Base-by-base conservation (phyloP, 805 yeast genomes). In the Suhomyces sp. region DNA sequence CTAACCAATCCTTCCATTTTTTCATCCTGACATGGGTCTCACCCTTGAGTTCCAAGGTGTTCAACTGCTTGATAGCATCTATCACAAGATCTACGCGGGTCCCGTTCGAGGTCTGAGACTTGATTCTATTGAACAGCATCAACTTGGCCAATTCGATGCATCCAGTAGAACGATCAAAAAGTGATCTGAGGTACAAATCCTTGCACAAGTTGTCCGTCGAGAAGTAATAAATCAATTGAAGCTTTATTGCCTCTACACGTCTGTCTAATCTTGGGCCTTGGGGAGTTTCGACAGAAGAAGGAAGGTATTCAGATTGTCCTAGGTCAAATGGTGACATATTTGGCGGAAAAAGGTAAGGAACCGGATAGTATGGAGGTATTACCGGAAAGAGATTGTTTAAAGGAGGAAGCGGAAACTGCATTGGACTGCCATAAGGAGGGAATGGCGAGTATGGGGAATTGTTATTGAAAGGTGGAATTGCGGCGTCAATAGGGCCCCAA, bases 131-230 rank as follows among this genome's bases (percentile, higher is more conserved):
- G 45, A 63, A 61, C 38, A 57, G 52, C 22, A 63, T 36, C 23
- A 65, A 49, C 44, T 54, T 56, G 9, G 36, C 9, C 17, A 65
- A 31, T n/a, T 48, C 36, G 17, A 65, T 58, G 2, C 54, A 50
- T 2, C 69, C 69, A 44, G 56, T 52, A 1, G 23, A 22, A 5
- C 27, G 49, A 51, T 56, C 48, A 47, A 65, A 57, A 38, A 63
- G 49, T 1, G 57, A 53, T 26, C 66, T 49, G 24, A 65, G 58
- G 45, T 61, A 57, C 31, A 40, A 44, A 50, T 65, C 69, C 52
- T 60, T 61, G 50, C 61, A 48, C 27, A 65, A 51, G 50, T 65
- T 65, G 33, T 62, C 59, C 2, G 59, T 53, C 8, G 68, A 64
- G 36, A 65, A 62, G 52, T 64, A 65, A 47, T 63, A 61, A 9